phyloP scores from a whole-genome alignment of 169 alveolate species.

The Eimeria acervulina region DNA sequence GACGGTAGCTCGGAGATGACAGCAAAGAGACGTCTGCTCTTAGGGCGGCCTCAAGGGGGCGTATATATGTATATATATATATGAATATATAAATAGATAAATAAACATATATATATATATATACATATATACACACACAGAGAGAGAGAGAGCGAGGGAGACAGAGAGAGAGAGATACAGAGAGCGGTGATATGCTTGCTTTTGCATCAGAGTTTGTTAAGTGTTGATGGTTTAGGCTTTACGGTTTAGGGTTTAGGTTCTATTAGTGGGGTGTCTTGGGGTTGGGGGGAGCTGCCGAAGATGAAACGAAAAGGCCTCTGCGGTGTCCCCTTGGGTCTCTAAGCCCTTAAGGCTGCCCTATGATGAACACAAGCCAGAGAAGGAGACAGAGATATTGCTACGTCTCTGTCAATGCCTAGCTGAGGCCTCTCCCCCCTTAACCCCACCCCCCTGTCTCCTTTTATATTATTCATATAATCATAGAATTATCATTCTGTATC shows the following conservation, averaged over 20 bases:
- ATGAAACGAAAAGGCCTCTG: constrained; percentile 77
- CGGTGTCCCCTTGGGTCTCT: constrained; percentile 2
- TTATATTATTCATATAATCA: too few relatives aligned
- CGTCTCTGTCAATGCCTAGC: constrained; percentile 44
- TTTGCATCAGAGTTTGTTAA: too few relatives aligned
- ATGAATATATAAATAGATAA: too few relatives aligned
- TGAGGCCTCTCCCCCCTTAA: constrained; percentile 67
- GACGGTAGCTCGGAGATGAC: background rate
- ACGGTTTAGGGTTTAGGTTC: background rate
- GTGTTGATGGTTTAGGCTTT: background rate
- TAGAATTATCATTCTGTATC: too few relatives aligned
- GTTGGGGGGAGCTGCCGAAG: constrained; percentile 63
- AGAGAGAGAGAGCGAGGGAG: too few relatives aligned
- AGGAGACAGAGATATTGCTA: constrained; percentile 65
- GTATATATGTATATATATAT: too few relatives aligned
- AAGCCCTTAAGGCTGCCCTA: constrained; percentile 28
- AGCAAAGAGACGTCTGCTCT: background rate
- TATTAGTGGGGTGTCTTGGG: background rate
- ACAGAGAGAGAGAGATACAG: background rate
- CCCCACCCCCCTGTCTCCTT: background rate
- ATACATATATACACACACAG: too few relatives aligned
- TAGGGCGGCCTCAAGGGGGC: too few relatives aligned
- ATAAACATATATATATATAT: too few relatives aligned
- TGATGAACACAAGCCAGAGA: constrained; percentile 72
- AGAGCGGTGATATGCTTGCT: background rate